A percentile compares a stretch with the other conserved stretches of the same genome.
phyloP scores from a whole-genome alignment of 2,329 filamentous ascomycete species.

The Alternaria triticimaculans region DNA sequence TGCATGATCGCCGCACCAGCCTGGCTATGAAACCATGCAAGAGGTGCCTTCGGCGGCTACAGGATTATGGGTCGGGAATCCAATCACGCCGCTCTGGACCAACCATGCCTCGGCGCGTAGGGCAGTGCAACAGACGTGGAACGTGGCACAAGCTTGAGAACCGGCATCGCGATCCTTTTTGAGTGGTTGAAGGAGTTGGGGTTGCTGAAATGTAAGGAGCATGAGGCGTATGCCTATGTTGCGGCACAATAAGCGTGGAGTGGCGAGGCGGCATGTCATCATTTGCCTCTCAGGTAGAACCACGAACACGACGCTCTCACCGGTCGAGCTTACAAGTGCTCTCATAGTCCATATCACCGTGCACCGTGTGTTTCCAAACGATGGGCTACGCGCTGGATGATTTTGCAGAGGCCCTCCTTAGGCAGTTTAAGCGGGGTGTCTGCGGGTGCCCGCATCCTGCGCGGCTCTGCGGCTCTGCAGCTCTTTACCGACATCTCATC shows the following conservation, averaged over 20 bases:
- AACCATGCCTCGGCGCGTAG: constrained; percentile 5
- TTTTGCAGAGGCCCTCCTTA: neutral
- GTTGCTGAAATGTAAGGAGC: neutral
- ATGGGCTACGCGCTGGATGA: neutral
- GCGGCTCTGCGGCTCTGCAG: neutral
- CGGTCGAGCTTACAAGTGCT: neutral
- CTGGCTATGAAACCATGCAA: constrained; percentile 2
- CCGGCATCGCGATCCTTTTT: neutral
- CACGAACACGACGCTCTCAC: neutral
- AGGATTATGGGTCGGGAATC: constrained; percentile 1
- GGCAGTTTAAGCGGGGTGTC: neutral
- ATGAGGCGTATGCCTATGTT: neutral
- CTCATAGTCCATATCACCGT: neutral
- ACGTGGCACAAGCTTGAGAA: constrained; percentile 5
- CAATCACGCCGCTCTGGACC: constrained; percentile 1
- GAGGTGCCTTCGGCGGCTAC: constrained; percentile 12
- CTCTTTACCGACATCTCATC: neutral
- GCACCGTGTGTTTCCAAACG: neutral
- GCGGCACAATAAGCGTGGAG: neutral
- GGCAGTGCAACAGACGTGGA: constrained; percentile 8
- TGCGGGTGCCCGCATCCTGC: neutral
- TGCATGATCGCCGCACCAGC: constrained; percentile 1
- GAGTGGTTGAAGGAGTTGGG: neutral
- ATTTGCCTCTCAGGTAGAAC: neutral
- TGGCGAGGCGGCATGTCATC: neutral